Base-by-base conservation (phyloP, 495 filamentous ascomycete genomes). In the Trichocladium uniseriatum region DNA sequence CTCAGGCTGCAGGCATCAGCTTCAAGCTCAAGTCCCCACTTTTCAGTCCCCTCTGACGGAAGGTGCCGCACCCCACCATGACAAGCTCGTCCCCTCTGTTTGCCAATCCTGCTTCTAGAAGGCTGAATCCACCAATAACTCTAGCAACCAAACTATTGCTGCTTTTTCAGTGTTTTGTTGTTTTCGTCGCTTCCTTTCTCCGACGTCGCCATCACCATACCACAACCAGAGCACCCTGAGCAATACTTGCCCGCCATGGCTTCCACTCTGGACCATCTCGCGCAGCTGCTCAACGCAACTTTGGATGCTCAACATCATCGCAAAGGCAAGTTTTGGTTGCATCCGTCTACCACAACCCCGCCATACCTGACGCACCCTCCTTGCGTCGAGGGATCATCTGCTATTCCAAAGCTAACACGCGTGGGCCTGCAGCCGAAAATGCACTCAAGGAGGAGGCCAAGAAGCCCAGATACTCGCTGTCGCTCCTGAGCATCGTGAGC, bases 401-500 rank as follows among this genome's bases (percentile, higher is more conserved):
- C 5, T 11, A 14, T 14, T 11, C 13, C 31, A 32, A 37, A n/a
- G 20, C 58, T 63, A 38, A 62, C 61, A 38, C 48, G 13, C 32
- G 24, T 39, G n/a, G 20, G 44, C 60, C 18, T 49, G 55, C 57
- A 97, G 92, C 94, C 59, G 94, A 95, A 72, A 68, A 67, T 54
- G 77, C 79, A 37, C 77, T 99, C 45, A 79, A 81, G 59, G 68
- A 78, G 52, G 81, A 87, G 64, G 80, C 95, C 68, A 75, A 72
- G 54, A 85, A 87, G 65, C 83, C 86, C 6, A 81, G 82, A 49
- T 99, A 92, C 69, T 87, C 92, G n/a, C 69, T 95, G 45, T 74
- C 79, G 44, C 79, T 99, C 31, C 81, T 99, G 21, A 86, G 86
- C 47, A 89, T 97, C 60, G 89, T 94, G 43, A 87, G 86, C 18